These are phyloP conservation scores for Eimeria maxima DNA, from an alignment of 169 alveolate species.

Conservation along the genomic window DNA sequence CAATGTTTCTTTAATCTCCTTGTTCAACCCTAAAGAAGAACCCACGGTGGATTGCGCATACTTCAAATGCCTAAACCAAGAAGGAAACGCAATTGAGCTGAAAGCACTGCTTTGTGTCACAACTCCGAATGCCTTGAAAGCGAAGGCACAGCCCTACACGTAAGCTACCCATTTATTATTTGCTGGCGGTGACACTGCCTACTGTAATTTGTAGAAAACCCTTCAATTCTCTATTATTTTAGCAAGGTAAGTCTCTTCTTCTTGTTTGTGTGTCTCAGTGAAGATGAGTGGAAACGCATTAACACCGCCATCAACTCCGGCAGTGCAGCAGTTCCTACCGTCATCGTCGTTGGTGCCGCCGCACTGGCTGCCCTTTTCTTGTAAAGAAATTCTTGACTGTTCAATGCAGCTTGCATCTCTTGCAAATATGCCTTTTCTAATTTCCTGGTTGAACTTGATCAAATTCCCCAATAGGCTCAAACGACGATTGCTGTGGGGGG, in stretches of 20 bases:
- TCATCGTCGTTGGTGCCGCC: background rate
- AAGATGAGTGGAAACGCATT: background rate
- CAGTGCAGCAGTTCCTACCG: background rate
- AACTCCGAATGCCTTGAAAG: background rate
- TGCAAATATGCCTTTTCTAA: too few species aligned
- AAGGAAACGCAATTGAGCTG: background rate
- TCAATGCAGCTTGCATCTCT: background rate
- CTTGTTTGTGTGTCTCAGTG: background rate
- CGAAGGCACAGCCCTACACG: background rate
- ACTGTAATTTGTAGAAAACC: background rate
- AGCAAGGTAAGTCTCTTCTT: background rate
- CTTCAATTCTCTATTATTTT: background rate
- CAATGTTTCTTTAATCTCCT: background rate
- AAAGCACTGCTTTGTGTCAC: conserved; percentile 18
- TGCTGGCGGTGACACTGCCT: background rate
- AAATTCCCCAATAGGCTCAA: too few species aligned
- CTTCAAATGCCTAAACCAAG: background rate
- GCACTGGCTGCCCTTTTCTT: background rate
- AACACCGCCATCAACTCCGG: background rate
- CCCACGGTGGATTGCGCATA: conserved; percentile 11
- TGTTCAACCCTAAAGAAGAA: background rate
- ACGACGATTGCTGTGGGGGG: too few species aligned
- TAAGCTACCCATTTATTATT: background rate
- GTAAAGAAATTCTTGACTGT: background rate
- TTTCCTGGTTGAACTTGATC: too few species aligned